These are phyloP conservation scores for Mortierella sp. DNA, from an alignment of 371 early-diverging fungal species.

Conservation along the genomic window DNA sequence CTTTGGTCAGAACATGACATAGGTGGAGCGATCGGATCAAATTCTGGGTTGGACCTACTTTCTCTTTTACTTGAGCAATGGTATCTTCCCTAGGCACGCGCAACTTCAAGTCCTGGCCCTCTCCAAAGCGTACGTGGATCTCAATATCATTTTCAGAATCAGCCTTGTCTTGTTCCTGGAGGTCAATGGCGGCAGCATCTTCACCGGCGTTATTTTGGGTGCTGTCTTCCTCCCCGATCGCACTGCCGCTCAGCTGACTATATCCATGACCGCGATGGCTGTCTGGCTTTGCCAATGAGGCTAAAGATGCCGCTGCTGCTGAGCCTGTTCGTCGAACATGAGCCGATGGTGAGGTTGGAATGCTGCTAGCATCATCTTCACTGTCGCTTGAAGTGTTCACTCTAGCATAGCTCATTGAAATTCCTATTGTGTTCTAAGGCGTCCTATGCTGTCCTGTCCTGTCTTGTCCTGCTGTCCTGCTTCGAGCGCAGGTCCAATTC, in stretches of 20 bases:
- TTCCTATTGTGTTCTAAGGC: neutral
- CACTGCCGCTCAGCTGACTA: neutral
- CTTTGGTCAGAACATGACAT: neutral
- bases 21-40: neutral
- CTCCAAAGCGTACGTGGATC: conserved; percentile 45
- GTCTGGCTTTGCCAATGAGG: conserved; percentile 12
- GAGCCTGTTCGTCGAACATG: conserved; percentile 7
- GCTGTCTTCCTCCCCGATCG: neutral
- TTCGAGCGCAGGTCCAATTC: conserved; percentile 2
- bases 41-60: conserved; percentile 47
- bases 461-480: neutral
- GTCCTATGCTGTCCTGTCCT: neutral
- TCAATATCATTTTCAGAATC: conserved; percentile 26
- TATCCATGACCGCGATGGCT: conserved; percentile 5
- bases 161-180: neutral
- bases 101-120: conserved; percentile 35
- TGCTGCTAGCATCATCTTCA: conserved; percentile 28
- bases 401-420: conserved; percentile 48
- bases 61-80: conserved; percentile 62
- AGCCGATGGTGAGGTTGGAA: conserved; percentile 4
- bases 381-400: conserved; percentile 42
- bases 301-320: conserved; percentile 23
- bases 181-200: neutral
- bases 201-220: neutral
- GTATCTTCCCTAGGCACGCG: conserved; percentile 56